phyloP scores from a whole-genome alignment of 768 basidiomycete species.

The Trametes meyenii region DNA sequence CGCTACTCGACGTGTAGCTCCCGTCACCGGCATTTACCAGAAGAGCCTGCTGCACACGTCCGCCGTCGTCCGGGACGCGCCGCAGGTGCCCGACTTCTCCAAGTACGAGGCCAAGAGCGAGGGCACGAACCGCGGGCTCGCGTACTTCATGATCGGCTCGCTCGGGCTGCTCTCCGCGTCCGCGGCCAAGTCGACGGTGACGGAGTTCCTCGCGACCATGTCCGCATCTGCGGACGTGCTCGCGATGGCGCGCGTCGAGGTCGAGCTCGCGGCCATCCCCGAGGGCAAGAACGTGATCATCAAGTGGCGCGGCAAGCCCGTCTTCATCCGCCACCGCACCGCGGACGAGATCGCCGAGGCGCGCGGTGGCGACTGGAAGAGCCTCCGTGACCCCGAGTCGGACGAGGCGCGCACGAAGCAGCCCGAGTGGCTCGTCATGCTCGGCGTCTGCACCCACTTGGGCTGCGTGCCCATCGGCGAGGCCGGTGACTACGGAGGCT shows the following conservation, averaged over 20 bases:
- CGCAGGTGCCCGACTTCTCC: conserved; percentile 88
- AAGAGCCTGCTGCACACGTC: conserved; percentile 82
- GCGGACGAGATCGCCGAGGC: conserved; percentile 92
- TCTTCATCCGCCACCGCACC: conserved; percentile 98
- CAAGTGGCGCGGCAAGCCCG: conserved; percentile 99
- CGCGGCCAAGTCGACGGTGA: conserved; percentile 89
- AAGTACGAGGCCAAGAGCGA: conserved; percentile 74
- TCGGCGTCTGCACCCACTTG: conserved; percentile 94
- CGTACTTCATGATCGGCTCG: conserved; percentile 90
- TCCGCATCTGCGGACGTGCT: conserved; percentile 97
- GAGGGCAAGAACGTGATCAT: conserved; percentile 98
- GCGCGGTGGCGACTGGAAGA: conserved; percentile 79
- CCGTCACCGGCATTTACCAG: conserved; percentile 57
- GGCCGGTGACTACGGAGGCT: conserved; percentile 96
- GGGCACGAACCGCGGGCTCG: conserved; percentile 70
- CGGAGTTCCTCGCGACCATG: conserved; percentile 96
- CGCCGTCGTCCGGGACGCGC: conserved; percentile 63
- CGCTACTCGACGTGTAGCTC: conserved; percentile 41
- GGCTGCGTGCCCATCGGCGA: conserved; percentile 99
- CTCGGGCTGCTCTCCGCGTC: conserved; percentile 94
- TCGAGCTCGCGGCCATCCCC: conserved; percentile 86
- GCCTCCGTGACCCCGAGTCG: conserved; percentile 86
- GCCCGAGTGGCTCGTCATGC: conserved; percentile 95
- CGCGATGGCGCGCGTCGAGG: conserved; percentile 96
- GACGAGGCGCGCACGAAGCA: conserved; percentile 90